A percentile compares a stretch with the other conserved stretches of the same genome.
Evolutionary conservation across 2,329 filamentous ascomycete genomes (phyloP).

Genomic region (Colletotrichum noveboracense): DNA sequence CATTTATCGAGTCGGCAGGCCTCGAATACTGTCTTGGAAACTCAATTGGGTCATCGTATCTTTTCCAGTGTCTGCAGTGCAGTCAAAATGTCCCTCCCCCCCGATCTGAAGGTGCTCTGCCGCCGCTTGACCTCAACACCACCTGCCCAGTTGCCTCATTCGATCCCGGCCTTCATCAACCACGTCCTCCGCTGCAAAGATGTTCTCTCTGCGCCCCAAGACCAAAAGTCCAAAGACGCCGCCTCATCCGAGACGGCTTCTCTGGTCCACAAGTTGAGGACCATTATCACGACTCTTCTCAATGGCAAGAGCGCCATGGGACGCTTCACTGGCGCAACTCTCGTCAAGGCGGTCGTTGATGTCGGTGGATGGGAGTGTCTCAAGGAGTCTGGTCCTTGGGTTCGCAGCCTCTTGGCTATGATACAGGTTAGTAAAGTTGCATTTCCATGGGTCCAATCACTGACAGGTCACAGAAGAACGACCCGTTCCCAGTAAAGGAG

Average conservation of each 20-base stretch:
- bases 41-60: neutral
- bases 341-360: constrained; percentile 84
- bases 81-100: constrained; percentile 44
- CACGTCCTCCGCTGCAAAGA: constrained; percentile 62
- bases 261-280: constrained; percentile 83
- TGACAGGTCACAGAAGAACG: constrained; percentile 67
- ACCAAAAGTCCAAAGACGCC: constrained; percentile 61
- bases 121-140: constrained; percentile 75
- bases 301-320: constrained; percentile 77
- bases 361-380: constrained; percentile 85
- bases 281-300: constrained; percentile 76
- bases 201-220: constrained; percentile 67
- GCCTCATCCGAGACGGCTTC: constrained; percentile 67
- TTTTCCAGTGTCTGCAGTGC: neutral
- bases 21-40: neutral
- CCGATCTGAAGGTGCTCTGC: constrained; percentile 69
- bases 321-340: constrained; percentile 76
- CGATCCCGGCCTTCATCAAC: constrained; percentile 72
- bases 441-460: neutral
- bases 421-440: constrained; percentile 62
- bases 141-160: constrained; percentile 73
- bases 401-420: constrained; percentile 75
- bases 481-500: constrained; percentile 76
- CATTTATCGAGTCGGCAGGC: neutral
- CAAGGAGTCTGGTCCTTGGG: constrained; percentile 75